Conservation (phyloP, 2,329 filamentous ascomycete genomes). For the Ophiocordyceps camponoti-leonardi region DNA sequence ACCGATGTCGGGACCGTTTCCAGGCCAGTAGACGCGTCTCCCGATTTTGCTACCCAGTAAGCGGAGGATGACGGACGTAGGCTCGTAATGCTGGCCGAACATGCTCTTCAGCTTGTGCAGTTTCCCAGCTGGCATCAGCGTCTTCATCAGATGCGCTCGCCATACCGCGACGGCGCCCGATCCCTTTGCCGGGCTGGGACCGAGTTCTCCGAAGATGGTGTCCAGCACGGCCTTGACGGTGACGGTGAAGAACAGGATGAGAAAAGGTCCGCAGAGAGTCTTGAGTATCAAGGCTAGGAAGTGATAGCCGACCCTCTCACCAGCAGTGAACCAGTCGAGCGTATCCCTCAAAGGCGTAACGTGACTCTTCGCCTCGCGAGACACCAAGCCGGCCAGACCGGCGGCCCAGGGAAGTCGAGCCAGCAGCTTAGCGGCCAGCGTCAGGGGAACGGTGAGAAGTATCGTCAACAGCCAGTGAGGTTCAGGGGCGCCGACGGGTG, state of each 20-base stretch:
- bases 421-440: conserved; percentile 19
- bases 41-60: conserved; percentile 33
- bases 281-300: conserved; percentile 28
- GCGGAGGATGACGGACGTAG: conserved; percentile 30
- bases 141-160: conserved; percentile 24
- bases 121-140: conserved; percentile 22
- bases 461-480: conserved; percentile 26
- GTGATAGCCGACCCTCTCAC: conserved; percentile 28
- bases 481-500: conserved; percentile 1
- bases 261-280: conserved; percentile 20
- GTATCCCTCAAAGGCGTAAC: conserved; percentile 20
- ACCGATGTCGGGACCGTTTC: conserved; percentile 32
- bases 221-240: conserved; percentile 23
- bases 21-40: conserved; percentile 37
- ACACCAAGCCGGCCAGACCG: conserved; percentile 25
- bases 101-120: conserved; percentile 30
- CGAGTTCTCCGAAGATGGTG: conserved; percentile 17
- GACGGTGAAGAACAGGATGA: conserved; percentile 24
- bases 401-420: conserved; percentile 26
- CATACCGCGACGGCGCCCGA: conserved; percentile 22
- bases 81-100: conserved; percentile 36
- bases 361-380: conserved; percentile 13
- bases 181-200: conserved; percentile 12
- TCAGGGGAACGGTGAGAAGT: conserved; percentile 24
- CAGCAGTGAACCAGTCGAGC: conserved; percentile 29